A percentile compares a stretch with the other conserved stretches of the same genome.
These are phyloP conservation scores for Bremia lactucae DNA, from an alignment of 352 stramenopile species.

Conservation along the genomic window DNA sequence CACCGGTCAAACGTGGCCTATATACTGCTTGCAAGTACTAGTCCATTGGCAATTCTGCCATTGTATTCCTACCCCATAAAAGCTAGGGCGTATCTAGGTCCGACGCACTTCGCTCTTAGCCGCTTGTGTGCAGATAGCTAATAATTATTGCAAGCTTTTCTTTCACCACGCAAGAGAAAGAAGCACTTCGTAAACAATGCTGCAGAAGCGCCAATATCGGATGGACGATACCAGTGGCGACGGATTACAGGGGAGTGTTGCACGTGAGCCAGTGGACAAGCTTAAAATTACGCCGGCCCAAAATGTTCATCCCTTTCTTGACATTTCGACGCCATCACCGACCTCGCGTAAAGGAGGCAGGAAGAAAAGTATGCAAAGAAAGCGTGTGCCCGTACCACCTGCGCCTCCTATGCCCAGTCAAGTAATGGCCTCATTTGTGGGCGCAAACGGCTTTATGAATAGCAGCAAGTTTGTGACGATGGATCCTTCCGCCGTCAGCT, in stretches of 20 bases:
- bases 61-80: slow-evolving; percentile 10
- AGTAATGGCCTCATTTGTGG: slow-evolving; percentile 18
- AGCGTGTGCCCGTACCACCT: slow-evolving; percentile 8
- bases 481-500: slow-evolving; percentile 18
- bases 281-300: slow-evolving; percentile 41
- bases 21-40: slow-evolving; percentile 19
- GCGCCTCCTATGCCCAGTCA: slow-evolving; percentile 1
- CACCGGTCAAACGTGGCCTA: slow-evolving; percentile 1
- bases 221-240: slow-evolving; percentile 13
- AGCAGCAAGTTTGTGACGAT: slow-evolving; percentile 44
- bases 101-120: not conserved
- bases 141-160: slow-evolving; percentile 6
- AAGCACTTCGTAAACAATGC: slow-evolving; percentile 14
- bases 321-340: slow-evolving; percentile 57
- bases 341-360: slow-evolving; percentile 6
- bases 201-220: slow-evolving; percentile 17
- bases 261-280: slow-evolving; percentile 14
- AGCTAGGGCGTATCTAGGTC: slow-evolving; percentile 14
- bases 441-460: slow-evolving; percentile 42
- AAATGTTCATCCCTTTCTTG: slow-evolving; percentile 39
- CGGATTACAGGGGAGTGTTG: slow-evolving; percentile 1
- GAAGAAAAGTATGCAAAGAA: slow-evolving; percentile 14
- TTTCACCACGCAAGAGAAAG: slow-evolving; percentile 7
- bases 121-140: slow-evolving; percentile 2
- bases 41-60: slow-evolving; percentile 14